These are phyloP conservation scores for Euphorbia corollata DNA, from an alignment of 441 rosid genomes.

Conservation along the genomic window DNA sequence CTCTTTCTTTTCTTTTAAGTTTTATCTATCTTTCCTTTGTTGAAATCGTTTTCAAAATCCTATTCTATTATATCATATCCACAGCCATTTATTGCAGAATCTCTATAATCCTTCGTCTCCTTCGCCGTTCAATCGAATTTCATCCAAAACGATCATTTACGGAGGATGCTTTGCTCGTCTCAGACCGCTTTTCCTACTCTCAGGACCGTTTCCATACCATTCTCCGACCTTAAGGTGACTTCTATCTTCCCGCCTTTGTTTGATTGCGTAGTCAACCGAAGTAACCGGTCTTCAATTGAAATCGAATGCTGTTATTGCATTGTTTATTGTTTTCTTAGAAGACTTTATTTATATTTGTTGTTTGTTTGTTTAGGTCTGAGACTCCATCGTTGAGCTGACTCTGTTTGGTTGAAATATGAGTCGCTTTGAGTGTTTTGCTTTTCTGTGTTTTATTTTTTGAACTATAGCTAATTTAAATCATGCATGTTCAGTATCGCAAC, in stretches of 20 bases:
- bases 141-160: conserved; percentile 7
- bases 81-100: neutral
- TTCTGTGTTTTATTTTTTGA: neutral
- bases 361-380: neutral
- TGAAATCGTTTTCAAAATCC: neutral
- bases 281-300: neutral
- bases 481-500: neutral
- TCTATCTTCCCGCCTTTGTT: conserved; percentile 12
- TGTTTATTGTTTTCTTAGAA: neutral
- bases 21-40: neutral
- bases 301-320: neutral
- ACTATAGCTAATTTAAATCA: neutral
- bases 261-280: conserved; percentile 12
- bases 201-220: conserved; percentile 61
- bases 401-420: neutral
- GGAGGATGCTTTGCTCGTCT: conserved; percentile 38
- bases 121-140: conserved; percentile 20
- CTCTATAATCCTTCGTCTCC: conserved; percentile 15
- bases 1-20: no score
- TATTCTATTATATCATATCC: neutral
- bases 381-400: neutral
- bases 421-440: neutral
- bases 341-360: neutral
- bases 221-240: conserved; percentile 60
- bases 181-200: conserved; percentile 38